Conservation (phyloP, 306 rosid genomes). For the Glycine soja region DNA sequence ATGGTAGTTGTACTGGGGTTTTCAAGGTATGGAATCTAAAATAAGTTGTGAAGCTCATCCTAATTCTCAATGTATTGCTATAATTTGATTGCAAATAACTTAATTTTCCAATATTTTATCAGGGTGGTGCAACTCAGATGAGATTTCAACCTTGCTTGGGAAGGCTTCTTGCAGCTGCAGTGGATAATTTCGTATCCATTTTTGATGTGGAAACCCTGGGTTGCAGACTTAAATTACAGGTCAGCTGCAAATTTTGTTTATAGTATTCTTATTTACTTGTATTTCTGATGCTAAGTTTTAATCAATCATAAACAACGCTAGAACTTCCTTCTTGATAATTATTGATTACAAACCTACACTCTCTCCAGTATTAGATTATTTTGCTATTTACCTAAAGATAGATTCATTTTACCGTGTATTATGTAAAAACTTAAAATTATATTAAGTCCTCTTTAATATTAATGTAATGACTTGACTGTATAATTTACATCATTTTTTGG, state of each 20-base stretch:
- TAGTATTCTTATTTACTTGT: conserved; percentile 4
- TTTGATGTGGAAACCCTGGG: conserved; percentile 68
- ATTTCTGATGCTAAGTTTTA: background rate
- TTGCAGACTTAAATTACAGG: conserved; percentile 67
- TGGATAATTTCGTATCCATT: conserved; percentile 61
- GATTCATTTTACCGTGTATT: too few species aligned
- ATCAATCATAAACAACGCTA: background rate
- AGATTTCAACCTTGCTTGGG: conserved; percentile 88
- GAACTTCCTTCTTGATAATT: background rate
- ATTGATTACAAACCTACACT: background rate
- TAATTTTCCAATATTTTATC: conserved; percentile 40
- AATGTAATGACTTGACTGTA: too few species aligned
- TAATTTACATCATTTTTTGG: too few species aligned
- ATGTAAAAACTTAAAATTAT: too few species aligned
- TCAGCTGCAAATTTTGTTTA: conserved; percentile 41
- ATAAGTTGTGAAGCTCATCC: background rate
- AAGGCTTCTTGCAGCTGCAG: conserved; percentile 71
- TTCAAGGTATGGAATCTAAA: conserved; percentile 64
- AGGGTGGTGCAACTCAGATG: conserved; percentile 79
- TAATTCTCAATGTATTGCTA: background rate
- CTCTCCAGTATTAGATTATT: background rate
- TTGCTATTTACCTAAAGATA: background rate
- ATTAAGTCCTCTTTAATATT: too few species aligned
- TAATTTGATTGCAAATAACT: conserved; percentile 12
- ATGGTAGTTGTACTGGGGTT: conserved; percentile 71